A percentile compares a stretch with the other conserved stretches of the same genome.
phyloP scores from a whole-genome alignment of 129 eudicot species.

The Centaurea solstitialis region DNA sequence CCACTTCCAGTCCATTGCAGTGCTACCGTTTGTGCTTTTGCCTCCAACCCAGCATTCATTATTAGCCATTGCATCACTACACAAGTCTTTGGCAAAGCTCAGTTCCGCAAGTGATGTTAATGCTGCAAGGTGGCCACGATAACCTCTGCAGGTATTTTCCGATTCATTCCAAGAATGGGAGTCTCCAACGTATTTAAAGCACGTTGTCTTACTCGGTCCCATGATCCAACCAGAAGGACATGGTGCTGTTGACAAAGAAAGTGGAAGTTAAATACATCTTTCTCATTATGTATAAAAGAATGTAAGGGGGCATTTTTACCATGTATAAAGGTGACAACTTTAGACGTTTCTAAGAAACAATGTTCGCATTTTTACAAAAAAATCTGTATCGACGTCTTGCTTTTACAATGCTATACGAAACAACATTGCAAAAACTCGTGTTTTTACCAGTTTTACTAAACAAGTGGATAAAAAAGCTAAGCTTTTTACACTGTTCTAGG shows the following conservation, averaged over 20 bases:
- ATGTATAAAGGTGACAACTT: too few relatives aligned
- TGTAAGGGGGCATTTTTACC: too few relatives aligned
- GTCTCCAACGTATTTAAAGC: slow-evolving; percentile 43
- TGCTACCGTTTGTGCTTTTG: slow-evolving; percentile 34
- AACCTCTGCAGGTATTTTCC: slow-evolving; percentile 54
- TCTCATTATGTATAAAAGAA: not conserved
- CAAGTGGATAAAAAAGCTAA: too few relatives aligned
- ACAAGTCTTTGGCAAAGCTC: slow-evolving; percentile 43
- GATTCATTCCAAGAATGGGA: slow-evolving; percentile 73
- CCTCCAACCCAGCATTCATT: slow-evolving; percentile 91
- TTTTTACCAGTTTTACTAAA: too few relatives aligned
- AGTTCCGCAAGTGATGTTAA: slow-evolving; percentile 63
- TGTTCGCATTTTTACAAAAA: too few relatives aligned
- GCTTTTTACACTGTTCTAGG: too few relatives aligned
- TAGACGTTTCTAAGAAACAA: too few relatives aligned
- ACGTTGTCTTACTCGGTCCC: slow-evolving; percentile 46
- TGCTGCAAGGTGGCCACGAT: slow-evolving; percentile 68
- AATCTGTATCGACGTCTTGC: too few relatives aligned
- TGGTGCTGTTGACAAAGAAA: slow-evolving; percentile 45
- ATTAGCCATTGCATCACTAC: slow-evolving; percentile 31
- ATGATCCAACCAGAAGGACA: slow-evolving; percentile 69
- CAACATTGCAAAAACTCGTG: too few relatives aligned
- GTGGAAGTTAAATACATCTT: not conserved
- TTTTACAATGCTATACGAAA: too few relatives aligned
- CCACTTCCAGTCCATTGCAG: slow-evolving; percentile 61